A percentile compares a stretch with the other conserved stretches of the same genome.
These are phyloP conservation scores for Rhodotorula sp. DNA, from an alignment of 1,284 basidiomycete species.

Conservation along the genomic window DNA sequence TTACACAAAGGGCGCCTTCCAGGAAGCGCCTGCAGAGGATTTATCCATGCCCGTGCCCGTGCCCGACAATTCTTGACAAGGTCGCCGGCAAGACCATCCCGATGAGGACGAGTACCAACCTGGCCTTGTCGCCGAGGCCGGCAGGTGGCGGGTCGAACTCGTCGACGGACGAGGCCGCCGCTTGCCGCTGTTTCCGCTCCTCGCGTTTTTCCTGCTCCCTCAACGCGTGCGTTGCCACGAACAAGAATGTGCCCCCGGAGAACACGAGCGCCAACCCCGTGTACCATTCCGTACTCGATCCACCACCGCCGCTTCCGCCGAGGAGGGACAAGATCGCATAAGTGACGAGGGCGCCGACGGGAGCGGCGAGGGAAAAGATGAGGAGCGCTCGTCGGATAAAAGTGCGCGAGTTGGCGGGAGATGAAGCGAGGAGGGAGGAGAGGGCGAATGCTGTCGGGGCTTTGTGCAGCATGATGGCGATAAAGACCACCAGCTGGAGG, in stretches of 20 bases:
- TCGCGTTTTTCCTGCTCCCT: slow-evolving; percentile 9
- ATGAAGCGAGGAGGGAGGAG: slow-evolving; percentile 34
- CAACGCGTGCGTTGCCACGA: slow-evolving; percentile 50
- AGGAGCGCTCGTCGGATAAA: slow-evolving; percentile 31
- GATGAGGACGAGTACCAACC: slow-evolving; percentile 16
- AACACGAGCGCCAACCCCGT: slow-evolving; percentile 50
- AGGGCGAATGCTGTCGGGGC: slow-evolving; percentile 49
- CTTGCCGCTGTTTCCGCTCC: neutral
- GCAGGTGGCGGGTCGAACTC: neutral
- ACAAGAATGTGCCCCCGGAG: slow-evolving; percentile 51
- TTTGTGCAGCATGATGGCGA: slow-evolving; percentile 86
- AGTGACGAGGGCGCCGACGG: slow-evolving; percentile 39
- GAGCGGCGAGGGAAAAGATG: slow-evolving; percentile 39
- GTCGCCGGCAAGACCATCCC: slow-evolving; percentile 38
- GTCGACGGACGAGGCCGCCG: neutral
- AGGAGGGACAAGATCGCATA: slow-evolving; percentile 27
- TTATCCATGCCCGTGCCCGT: slow-evolving; percentile 19
- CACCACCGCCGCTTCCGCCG: neutral
- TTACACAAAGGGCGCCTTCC: too few species aligned
- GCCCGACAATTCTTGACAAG: slow-evolving; percentile 26
- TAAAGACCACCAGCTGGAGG: slow-evolving; percentile 75
- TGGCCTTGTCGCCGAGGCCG: slow-evolving; percentile 3
- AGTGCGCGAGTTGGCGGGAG: slow-evolving; percentile 12
- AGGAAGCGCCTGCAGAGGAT: too few species aligned
- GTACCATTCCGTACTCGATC: slow-evolving; percentile 34